A percentile compares a stretch with the other conserved stretches of the same genome.
Evolutionary conservation across 495 filamentous ascomycete genomes (phyloP).

Genomic region (Daldinia loculata): DNA sequence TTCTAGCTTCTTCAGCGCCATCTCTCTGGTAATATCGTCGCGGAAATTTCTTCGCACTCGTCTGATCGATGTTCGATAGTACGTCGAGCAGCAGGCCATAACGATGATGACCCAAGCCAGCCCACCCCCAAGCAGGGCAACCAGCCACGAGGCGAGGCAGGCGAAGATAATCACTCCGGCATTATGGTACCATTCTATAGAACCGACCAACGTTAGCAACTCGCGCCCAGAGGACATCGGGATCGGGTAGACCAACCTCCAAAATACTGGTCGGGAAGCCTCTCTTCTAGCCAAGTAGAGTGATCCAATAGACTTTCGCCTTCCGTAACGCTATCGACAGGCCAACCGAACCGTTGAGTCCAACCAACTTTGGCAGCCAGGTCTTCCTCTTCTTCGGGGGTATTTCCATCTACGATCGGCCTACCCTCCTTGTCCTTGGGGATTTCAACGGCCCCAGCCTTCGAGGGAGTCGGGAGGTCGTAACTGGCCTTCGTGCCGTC

Average conservation of each 20-base stretch:
- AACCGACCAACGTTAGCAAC: conserved; percentile 30
- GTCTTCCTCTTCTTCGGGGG: conserved; percentile 65
- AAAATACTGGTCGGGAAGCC: conserved; percentile 88
- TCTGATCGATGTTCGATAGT: conserved; percentile 95
- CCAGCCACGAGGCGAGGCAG: conserved; percentile 87
- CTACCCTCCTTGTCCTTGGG: conserved; percentile 56
- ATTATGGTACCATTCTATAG: conserved; percentile 97
- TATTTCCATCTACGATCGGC: conserved; percentile 53
- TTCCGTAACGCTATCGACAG: conserved; percentile 58
- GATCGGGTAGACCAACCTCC: conserved; percentile 67
- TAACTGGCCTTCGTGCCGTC: conserved; percentile 73
- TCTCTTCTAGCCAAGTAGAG: conserved; percentile 83
- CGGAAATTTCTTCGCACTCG: conserved; percentile 95
- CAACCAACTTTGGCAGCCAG: conserved; percentile 81
- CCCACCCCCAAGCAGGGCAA: conserved; percentile 88
- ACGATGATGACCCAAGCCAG: conserved; percentile 91
- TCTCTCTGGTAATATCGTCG: conserved; percentile 92
- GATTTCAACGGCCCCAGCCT: conserved; percentile 66
- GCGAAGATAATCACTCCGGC: conserved; percentile 91
- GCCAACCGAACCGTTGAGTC: conserved; percentile 82
- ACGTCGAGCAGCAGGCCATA: conserved; percentile 90
- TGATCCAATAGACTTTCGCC: conserved; percentile 82
- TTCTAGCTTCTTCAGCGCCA: conserved; percentile 87
- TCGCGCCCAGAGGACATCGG: conserved; percentile 15
- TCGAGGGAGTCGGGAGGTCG: conserved; percentile 79